phyloP scores from a whole-genome alignment of 495 filamentous ascomycete genomes.

The Xylaria venustula region DNA sequence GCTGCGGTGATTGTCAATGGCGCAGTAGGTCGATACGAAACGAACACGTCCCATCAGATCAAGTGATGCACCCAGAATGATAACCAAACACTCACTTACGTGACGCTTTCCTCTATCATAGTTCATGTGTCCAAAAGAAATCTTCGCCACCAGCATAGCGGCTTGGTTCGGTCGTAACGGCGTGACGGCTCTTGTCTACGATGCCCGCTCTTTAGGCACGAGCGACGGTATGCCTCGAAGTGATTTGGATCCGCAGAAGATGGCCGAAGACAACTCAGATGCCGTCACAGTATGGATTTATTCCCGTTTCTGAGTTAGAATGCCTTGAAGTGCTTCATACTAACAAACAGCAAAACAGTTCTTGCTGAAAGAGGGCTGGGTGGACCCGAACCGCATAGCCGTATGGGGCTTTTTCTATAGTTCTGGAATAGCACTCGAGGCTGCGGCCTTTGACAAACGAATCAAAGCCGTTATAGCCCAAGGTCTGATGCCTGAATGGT shows the following conservation, averaged over 20 bases:
- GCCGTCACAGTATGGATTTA: too few species aligned
- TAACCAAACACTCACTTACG: too few species aligned
- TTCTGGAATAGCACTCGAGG: conserved; percentile 19
- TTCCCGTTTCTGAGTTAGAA: too few species aligned
- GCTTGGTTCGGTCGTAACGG: conserved; percentile 36
- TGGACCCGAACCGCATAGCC: conserved; percentile 29
- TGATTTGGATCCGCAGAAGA: conserved; percentile 35
- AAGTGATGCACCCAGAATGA: too few species aligned
- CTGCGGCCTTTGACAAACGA: conserved; percentile 34
- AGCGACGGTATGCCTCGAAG: conserved; percentile 48
- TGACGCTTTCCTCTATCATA: conserved; percentile 10
- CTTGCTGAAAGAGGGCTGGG: conserved; percentile 20
- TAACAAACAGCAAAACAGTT: too few species aligned
- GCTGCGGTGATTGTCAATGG: conserved; percentile 14
- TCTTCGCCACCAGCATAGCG: conserved; percentile 33
- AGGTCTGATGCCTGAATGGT: not conserved
- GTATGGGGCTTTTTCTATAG: conserved; percentile 53
- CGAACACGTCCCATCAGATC: too few species aligned
- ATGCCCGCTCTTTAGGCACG: conserved; percentile 35
- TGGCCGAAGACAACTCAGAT: conserved; percentile 40
- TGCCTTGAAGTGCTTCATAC: too few species aligned
- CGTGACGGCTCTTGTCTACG: conserved; percentile 42
- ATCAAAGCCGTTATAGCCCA: not conserved
- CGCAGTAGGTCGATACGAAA: not conserved
- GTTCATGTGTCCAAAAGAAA: conserved; percentile 49